A percentile compares a stretch with the other conserved stretches of the same genome.
phyloP scores from a whole-genome alignment of 768 basidiomycete species.

The Lactifluus hygrophoroides region DNA sequence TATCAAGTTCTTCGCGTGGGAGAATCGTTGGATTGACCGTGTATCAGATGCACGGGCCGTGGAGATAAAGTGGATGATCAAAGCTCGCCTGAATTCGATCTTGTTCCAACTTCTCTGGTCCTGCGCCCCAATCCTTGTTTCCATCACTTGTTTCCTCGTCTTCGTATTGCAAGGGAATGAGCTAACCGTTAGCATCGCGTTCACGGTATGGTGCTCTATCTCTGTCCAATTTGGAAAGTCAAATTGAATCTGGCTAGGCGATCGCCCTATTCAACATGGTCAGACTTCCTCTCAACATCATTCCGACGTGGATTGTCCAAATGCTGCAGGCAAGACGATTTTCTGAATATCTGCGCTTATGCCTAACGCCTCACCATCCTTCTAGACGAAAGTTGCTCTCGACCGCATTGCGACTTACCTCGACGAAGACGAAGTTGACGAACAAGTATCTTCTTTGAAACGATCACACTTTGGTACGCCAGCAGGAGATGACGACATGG shows the following conservation, averaged over 20 bases:
- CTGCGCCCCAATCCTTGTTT: slow-evolving; percentile 69
- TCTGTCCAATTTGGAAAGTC: neutral
- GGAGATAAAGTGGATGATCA: slow-evolving; percentile 74
- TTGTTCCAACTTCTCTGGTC: slow-evolving; percentile 68
- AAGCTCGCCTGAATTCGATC: slow-evolving; percentile 66
- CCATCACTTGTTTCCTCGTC: slow-evolving; percentile 68
- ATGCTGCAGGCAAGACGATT: slow-evolving; percentile 43
- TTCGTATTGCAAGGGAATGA: slow-evolving; percentile 66
- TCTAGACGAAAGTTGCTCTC: slow-evolving; percentile 45
- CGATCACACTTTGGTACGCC: slow-evolving; percentile 23
- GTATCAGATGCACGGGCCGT: slow-evolving; percentile 52
- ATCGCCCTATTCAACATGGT: slow-evolving; percentile 85
- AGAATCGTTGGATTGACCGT: slow-evolving; percentile 63
- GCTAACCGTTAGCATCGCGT: slow-evolving; percentile 72
- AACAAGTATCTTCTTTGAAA: slow-evolving; percentile 52
- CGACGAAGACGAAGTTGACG: slow-evolving; percentile 53
- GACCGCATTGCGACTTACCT: slow-evolving; percentile 54
- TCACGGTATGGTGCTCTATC: slow-evolving; percentile 49
- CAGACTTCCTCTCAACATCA: slow-evolving; percentile 64
- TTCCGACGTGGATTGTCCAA: slow-evolving; percentile 74
- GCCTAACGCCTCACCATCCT: neutral
- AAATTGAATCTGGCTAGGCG: slow-evolving; percentile 33
- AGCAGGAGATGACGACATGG: slow-evolving; percentile 20
- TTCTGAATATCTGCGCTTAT: neutral
- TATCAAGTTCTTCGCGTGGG: slow-evolving; percentile 82